Evolutionary conservation across 352 stramenopile species (phyloP), one percentile per base, ranked within the genome.

Genomic region (Elongisporangium prolatum): DNA sequence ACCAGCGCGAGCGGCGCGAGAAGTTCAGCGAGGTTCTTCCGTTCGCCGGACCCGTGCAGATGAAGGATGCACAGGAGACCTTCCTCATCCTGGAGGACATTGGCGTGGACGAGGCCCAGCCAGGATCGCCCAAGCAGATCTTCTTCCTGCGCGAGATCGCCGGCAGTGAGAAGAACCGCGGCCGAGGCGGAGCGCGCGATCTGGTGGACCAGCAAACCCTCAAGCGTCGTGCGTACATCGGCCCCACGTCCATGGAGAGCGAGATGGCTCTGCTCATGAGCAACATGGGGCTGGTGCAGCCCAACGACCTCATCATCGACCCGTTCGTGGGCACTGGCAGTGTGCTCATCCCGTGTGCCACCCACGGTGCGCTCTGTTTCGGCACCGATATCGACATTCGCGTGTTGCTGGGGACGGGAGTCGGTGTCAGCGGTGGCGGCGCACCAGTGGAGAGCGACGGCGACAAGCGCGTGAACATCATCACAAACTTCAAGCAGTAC

Each of bases 351-450:
- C 89, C 95, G 6, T 97, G 91, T 52, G 91, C 89, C 55, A 86
- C 96, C 7, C 86, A 97, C 48, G 96, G 97, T 25, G 94, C 86
- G 2, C 80, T 97, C 62, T 98, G 91, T 67, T 86, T 98, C 38
- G 97, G 97, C 28, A 97, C 92, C 8, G 97, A 99, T 70, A 99
- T 99, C 72, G 97, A 99, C 67, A 91, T 93, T 25, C 88, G 95
- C 17, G 91, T 98, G 48, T 71, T 99, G 3, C 75, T 96, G 55
- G 97, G 96, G 37, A 97, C 91, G 65, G 86, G 81, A 57, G 71
- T 91, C 22, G 74, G 80, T 34, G 75, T 86, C 6, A 74, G 61
- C 14, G 77, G 77, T 2, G 67, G 63, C 7, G 71, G 71, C 8
- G 40, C 61, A 28, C 34, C 34, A 2, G 6, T 44, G 0, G 34